A percentile compares a stretch with the other conserved stretches of the same genome.
Evolutionary conservation across 1,139 yeast genomes (phyloP).

Genomic region (Debaryomyces sp.): DNA sequence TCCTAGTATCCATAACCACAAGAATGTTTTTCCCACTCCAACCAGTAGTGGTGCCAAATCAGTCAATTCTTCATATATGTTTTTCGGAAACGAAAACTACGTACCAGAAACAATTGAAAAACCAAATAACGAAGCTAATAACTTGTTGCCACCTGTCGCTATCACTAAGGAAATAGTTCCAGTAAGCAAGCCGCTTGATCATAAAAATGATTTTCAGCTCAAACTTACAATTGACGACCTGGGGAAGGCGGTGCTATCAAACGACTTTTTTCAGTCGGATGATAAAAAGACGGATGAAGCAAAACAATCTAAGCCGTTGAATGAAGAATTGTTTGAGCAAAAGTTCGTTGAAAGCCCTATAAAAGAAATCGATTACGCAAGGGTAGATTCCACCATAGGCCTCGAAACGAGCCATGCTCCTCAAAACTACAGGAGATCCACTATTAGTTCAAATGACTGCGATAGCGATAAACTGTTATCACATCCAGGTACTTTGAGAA

Average conservation of each 20-base stretch:
- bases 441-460: background rate
- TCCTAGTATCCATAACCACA: constrained; percentile 1
- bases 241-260: constrained; percentile 49
- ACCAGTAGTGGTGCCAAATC: background rate
- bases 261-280: constrained; percentile 19
- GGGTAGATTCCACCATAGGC: constrained; percentile 32
- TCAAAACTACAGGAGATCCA: background rate
- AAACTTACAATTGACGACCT: constrained; percentile 44
- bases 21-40: background rate
- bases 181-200: background rate
- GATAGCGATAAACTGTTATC: constrained; percentile 2
- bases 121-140: background rate
- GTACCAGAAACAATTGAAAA: background rate
- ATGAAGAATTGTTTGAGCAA: background rate
- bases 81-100: background rate
- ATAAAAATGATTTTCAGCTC: constrained; percentile 31
- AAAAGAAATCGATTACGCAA: constrained; percentile 4
- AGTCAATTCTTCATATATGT: background rate
- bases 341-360: constrained; percentile 1
- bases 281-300: background rate
- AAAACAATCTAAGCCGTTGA: background rate
- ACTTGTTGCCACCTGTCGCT: constrained; percentile 7
- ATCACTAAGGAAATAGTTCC: constrained; percentile 2
- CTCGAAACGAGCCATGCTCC: constrained; percentile 24
- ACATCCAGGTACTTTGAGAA: constrained; percentile 24